phyloP scores from a whole-genome alignment of 2,329 filamentous ascomycete species.

The Talaromyces sp. region DNA sequence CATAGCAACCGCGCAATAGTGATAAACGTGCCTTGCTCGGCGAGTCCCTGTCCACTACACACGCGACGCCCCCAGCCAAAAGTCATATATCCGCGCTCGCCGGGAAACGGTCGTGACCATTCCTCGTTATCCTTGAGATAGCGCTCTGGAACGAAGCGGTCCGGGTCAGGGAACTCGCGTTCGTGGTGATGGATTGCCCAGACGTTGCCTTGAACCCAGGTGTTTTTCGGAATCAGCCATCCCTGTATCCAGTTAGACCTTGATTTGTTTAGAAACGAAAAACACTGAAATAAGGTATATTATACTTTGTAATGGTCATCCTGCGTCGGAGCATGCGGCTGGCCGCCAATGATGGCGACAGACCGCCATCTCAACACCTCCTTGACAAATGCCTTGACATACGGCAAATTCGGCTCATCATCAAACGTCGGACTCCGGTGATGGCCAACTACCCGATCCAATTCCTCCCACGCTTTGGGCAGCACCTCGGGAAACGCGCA shows the following conservation, averaged over 20 bases:
- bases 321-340: slow-evolving; percentile 18
- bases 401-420: slow-evolving; percentile 23
- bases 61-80: slow-evolving; percentile 53
- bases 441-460: slow-evolving; percentile 28
- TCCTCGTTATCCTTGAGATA: slow-evolving; percentile 1
- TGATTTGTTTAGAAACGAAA: no score
- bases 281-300: not conserved
- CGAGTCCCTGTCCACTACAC: slow-evolving; percentile 50
- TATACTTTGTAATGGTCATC: slow-evolving; percentile 16
- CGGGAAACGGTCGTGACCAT: not conserved
- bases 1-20: slow-evolving; percentile 53
- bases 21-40: slow-evolving; percentile 56
- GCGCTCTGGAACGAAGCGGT: slow-evolving; percentile 32
- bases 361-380: slow-evolving; percentile 25
- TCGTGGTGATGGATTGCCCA: slow-evolving; percentile 40
- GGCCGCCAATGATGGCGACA: slow-evolving; percentile 14
- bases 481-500: slow-evolving; percentile 26
- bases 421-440: slow-evolving; percentile 26
- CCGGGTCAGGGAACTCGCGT: slow-evolving; percentile 32
- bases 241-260: slow-evolving; percentile 22
- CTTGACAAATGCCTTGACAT: slow-evolving; percentile 25
- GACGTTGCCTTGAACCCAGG: slow-evolving; percentile 38
- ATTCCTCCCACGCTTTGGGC: slow-evolving; percentile 31
- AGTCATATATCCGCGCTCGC: slow-evolving; percentile 43
- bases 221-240: slow-evolving; percentile 40